phyloP scores from a whole-genome alignment of 352 stramenopile species.

The Pythium brachiatum region DNA sequence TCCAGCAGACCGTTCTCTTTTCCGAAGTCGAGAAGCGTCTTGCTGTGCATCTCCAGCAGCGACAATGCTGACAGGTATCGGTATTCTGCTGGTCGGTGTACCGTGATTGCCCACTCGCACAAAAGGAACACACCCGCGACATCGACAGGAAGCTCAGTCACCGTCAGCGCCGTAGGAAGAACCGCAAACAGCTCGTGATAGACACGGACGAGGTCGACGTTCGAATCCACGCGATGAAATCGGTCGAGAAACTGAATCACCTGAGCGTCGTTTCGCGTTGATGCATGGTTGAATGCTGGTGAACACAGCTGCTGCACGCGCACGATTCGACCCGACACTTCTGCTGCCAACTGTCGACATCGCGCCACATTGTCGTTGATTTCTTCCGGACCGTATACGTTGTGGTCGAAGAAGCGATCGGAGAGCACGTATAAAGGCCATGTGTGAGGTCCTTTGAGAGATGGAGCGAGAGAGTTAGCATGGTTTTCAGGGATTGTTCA shows the following conservation, averaged over 20 bases:
- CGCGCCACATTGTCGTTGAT: slow-evolving; percentile 54
- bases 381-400: slow-evolving; percentile 37
- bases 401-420: slow-evolving; percentile 67
- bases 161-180: slow-evolving; percentile 38
- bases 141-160: slow-evolving; percentile 58
- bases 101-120: slow-evolving; percentile 83
- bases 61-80: slow-evolving; percentile 76
- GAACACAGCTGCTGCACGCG: slow-evolving; percentile 55
- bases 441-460: slow-evolving; percentile 44
- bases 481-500: slow-evolving; percentile 1
- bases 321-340: slow-evolving; percentile 65
- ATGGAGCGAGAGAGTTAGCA: background rate
- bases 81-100: slow-evolving; percentile 76
- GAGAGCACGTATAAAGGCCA: slow-evolving; percentile 76
- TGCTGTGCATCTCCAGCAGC: slow-evolving; percentile 83
- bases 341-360: slow-evolving; percentile 46
- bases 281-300: slow-evolving; percentile 29
- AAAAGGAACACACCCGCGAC: slow-evolving; percentile 67
- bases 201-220: slow-evolving; percentile 59
- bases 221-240: slow-evolving; percentile 79
- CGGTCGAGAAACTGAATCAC: slow-evolving; percentile 76
- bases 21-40: slow-evolving; percentile 50
- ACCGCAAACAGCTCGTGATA: slow-evolving; percentile 73
- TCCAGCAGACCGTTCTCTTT: slow-evolving; percentile 52
- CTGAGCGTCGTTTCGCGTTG: slow-evolving; percentile 72